These are phyloP conservation scores for Saccharomycopsis babjevae DNA, from an alignment of 805 yeast species.

Conservation along the genomic window DNA sequence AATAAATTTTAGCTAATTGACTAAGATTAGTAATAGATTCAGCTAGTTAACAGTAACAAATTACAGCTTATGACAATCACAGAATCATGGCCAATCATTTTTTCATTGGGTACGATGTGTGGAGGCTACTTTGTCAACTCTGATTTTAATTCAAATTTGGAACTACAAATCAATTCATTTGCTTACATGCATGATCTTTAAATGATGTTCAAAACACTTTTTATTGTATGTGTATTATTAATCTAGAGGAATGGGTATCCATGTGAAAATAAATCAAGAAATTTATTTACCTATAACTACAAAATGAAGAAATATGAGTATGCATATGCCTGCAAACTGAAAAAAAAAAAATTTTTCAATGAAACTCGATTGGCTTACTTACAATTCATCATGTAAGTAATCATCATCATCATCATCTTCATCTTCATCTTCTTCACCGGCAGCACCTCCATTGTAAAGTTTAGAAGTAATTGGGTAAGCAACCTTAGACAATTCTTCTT, in stretches of 20 bases:
- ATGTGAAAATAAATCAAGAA: neutral
- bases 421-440: constrained; percentile 40
- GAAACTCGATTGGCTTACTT: neutral
- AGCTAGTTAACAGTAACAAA: too few species aligned
- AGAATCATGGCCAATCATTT: too few species aligned
- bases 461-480: constrained; percentile 92
- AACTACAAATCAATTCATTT: neutral
- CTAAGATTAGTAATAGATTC: too few species aligned
- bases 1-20: too few species aligned
- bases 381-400: constrained; percentile 61
- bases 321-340: neutral
- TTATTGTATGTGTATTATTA: neutral
- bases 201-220: neutral
- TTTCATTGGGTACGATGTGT: too few species aligned
- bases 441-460: constrained; percentile 54
- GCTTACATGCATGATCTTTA: neutral
- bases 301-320: neutral
- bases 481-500: constrained; percentile 64
- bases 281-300: neutral
- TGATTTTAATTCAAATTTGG: too few species aligned
- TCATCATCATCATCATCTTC: constrained; percentile 45
- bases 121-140: too few species aligned
- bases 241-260: neutral
- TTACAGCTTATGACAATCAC: too few species aligned
- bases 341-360: neutral